Evolutionary conservation across 768 basidiomycete genomes (phyloP), one percentile per base, ranked within the genome.

Genomic region (Tubosaeta sp.): DNA sequence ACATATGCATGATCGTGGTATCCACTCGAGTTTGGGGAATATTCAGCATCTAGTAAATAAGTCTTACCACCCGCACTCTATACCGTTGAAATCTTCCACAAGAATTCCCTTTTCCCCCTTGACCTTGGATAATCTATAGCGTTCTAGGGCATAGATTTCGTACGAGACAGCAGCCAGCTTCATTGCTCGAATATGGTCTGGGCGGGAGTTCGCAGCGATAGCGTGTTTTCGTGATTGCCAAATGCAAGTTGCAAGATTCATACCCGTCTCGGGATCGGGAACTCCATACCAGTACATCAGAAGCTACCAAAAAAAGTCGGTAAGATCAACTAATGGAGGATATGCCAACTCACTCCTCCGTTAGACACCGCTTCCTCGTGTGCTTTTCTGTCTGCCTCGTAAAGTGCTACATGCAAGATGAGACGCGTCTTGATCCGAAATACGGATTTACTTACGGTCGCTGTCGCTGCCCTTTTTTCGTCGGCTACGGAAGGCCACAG

Each of bases 281-380:
- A 86, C 77, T 10, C 94, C 94, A 59, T 93, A 94, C 94, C 95
- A 97, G 67, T 97, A 97, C 65, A 94, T 74, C 46, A 96, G 79
- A 29, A 97, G 74, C 81, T 90, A 51, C 35, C 43, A 32, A 19
- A 39, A 49, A 9, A 7, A n/a, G 31, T 63, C 45, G 57, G 36
- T 45, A 18, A 18, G 31, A 16, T 46, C 21, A 34, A 41, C 46
- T 25, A 13, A n/a, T 49, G 45, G 11, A 3, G 11, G 29, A 8
- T 36, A 40, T 18, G 39, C 22, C 18, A 42, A 73, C 84, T 65
- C 64, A 91, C 87, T 18, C 91, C 90, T 57, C 91, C 90, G 52
- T 89, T 91, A 36, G 76, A 75, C 24, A 97, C 80, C 0, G 95
- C 95, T 67, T 98, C 95, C 69, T 94, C 90, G 60, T 97, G 94